Base-by-base conservation (phyloP, 2,329 filamentous ascomycete genomes). In the Colletotrichum orbiculare region DNA sequence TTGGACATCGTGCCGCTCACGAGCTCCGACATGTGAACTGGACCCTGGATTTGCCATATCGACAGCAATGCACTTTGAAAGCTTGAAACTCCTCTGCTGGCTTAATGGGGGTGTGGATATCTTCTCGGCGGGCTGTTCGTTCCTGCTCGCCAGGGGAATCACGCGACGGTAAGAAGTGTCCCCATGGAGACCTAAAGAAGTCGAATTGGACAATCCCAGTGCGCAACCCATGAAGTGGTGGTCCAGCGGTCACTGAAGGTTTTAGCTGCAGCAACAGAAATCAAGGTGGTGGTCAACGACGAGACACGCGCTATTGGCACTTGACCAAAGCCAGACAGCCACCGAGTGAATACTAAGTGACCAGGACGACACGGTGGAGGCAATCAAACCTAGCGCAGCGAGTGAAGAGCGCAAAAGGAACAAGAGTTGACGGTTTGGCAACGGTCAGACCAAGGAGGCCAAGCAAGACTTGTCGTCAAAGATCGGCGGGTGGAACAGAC, bases 381-480 rank as follows among this genome's bases (percentile, higher is more conserved):
- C 35, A 11, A 55, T 17, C n/a, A 46, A 3, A 41, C 46, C 46
- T 12, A 7, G 42, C 50, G 42, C 50, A 48, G 49, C 38, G 17
- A 54, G 55, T 47, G 37, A 38, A 50, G 57, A 15, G 42, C 42
- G 48, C 10, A 15, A 43, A 33, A 17, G 43, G n/a, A n/a, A n/a
- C 17, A 47, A 25, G 46, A 54, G 54, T 37, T 35, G 41, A 46
- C 46, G 52, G 57, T 45, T 46, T 56, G 62, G 58, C 57, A 55
- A 61, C 57, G 57, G 61, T 37, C 49, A 43, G 49, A 39, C 57
- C 59, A 62, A 58, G 35, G 7, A 46, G 50, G 38, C 48, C 48
- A 64, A 66, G 64, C 60, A 66, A 58, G 54, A 54, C 64, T 55
- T 64, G 64, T 66, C 64, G 60, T 66, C 64, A 64, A 64, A 64